phyloP scores from a whole-genome alignment of 768 basidiomycete species.

The Lentinula detonsa region DNA sequence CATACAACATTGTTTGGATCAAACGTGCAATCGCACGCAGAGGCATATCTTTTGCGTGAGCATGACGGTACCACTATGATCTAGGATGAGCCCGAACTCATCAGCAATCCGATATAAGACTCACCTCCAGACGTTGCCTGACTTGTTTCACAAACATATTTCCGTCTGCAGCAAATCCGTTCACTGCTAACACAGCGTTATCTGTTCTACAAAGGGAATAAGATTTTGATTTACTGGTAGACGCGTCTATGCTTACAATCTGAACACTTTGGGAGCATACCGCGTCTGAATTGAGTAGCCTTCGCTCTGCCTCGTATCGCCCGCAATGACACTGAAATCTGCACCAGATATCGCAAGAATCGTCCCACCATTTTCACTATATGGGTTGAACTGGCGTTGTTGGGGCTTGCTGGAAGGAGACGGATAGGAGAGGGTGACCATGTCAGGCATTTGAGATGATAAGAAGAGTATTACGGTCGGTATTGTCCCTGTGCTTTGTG shows the following conservation, averaged over 20 bases:
- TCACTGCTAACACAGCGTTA: slow-evolving; percentile 89
- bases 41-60: slow-evolving; percentile 97
- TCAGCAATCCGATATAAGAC: slow-evolving; percentile 17
- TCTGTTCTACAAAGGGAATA: slow-evolving; percentile 57
- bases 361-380: slow-evolving; percentile 91
- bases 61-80: slow-evolving; percentile 91
- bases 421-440: slow-evolving; percentile 26
- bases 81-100: slow-evolving; percentile 1
- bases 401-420: slow-evolving; percentile 22
- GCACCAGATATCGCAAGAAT: slow-evolving; percentile 94
- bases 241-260: slow-evolving; percentile 54
- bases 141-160: slow-evolving; percentile 98
- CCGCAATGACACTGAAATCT: slow-evolving; percentile 92
- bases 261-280: slow-evolving; percentile 94
- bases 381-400: slow-evolving; percentile 76
- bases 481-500: not conserved
- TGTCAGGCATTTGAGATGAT: slow-evolving; percentile 26
- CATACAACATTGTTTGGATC: slow-evolving; percentile 98
- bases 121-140: slow-evolving; percentile 89
- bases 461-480: not conserved
- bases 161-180: slow-evolving; percentile 96
- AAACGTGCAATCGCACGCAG: slow-evolving; percentile 94
- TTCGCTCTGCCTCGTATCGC: slow-evolving; percentile 94
- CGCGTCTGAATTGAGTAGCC: slow-evolving; percentile 98
- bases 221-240: not conserved